phyloP scores from a whole-genome alignment of 208 protist species.

The Crithidia thermophila region DNA sequence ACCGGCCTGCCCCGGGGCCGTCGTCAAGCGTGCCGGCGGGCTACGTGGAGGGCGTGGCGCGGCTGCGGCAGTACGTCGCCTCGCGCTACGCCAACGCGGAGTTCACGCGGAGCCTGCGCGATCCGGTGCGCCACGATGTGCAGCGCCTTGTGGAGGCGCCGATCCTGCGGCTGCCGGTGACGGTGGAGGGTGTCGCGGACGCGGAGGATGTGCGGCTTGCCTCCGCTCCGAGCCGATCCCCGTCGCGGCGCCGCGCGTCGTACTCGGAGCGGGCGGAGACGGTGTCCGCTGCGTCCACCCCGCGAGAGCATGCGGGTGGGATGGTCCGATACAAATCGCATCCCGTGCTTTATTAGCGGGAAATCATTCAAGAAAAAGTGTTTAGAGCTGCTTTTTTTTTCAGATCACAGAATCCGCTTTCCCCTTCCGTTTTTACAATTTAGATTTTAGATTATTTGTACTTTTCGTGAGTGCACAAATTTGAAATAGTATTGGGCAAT shows the following conservation, averaged over 20 bases:
- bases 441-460: too few relatives aligned
- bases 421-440: neutral
- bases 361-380: neutral
- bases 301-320: neutral
- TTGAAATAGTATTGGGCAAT: too few relatives aligned
- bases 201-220: constrained; percentile 62
- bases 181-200: constrained; percentile 21
- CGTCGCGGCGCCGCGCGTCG: neutral
- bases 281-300: neutral
- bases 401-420: neutral
- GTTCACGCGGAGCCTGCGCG: constrained; percentile 36
- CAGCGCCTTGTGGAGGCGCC: constrained; percentile 25
- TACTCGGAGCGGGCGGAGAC: neutral
- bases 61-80: constrained; percentile 52
- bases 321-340: constrained; percentile 17
- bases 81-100: constrained; percentile 18
- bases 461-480: too few relatives aligned
- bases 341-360: neutral
- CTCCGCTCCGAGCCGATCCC: constrained; percentile 5
- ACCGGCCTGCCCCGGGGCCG: constrained; percentile 57
- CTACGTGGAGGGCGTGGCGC: constrained; percentile 81
- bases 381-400: neutral
- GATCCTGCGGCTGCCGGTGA: constrained; percentile 69
- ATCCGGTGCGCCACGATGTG: constrained; percentile 17
- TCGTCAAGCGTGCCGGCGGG: constrained; percentile 64